Conservation (phyloP, 2,329 filamentous ascomycete species). For the Verticillium isaacii region DNA sequence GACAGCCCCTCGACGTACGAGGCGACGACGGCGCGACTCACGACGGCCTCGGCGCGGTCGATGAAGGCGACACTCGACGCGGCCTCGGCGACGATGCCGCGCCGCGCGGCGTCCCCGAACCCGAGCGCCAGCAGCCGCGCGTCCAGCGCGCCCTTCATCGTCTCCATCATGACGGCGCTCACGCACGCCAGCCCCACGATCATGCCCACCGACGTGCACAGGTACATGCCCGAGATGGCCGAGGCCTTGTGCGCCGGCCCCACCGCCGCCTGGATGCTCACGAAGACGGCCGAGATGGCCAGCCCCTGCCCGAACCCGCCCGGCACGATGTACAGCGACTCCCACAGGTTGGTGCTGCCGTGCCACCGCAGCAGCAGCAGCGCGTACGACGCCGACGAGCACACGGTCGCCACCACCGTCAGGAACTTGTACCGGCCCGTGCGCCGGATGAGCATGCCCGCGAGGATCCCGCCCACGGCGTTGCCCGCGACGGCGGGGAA, state of each 20-base stretch:
- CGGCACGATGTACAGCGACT: constrained; percentile 53
- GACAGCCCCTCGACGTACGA: constrained; percentile 29
- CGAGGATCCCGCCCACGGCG: constrained; percentile 55
- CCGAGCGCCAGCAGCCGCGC: neutral
- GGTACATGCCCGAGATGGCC: constrained; percentile 33
- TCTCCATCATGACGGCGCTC: constrained; percentile 24
- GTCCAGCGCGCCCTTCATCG: constrained; percentile 13
- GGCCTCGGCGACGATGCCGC: constrained; percentile 26
- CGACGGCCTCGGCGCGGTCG: constrained; percentile 15
- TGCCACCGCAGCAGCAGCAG: constrained; percentile 54
- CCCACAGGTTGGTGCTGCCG: constrained; percentile 48
- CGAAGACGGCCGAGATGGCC: constrained; percentile 33
- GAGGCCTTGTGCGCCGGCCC: constrained; percentile 28
- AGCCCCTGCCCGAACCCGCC: constrained; percentile 33
- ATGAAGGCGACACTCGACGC: constrained; percentile 27
- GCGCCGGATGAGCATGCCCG: constrained; percentile 49
- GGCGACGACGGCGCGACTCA: constrained; percentile 22
- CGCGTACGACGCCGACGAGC: constrained; percentile 44
- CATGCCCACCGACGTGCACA: constrained; percentile 26
- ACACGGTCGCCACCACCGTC: constrained; percentile 42
- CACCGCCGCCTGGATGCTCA: constrained; percentile 34
- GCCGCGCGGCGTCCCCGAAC: neutral
- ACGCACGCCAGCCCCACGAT: constrained; percentile 31
- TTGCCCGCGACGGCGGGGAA: constrained; percentile 65
- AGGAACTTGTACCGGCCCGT: constrained; percentile 57